A percentile compares a stretch with the other conserved stretches of the same genome.
These are phyloP conservation scores for Colletotrichum euphorbiae DNA, from an alignment of 2,329 filamentous ascomycete species.

Conservation along the genomic window DNA sequence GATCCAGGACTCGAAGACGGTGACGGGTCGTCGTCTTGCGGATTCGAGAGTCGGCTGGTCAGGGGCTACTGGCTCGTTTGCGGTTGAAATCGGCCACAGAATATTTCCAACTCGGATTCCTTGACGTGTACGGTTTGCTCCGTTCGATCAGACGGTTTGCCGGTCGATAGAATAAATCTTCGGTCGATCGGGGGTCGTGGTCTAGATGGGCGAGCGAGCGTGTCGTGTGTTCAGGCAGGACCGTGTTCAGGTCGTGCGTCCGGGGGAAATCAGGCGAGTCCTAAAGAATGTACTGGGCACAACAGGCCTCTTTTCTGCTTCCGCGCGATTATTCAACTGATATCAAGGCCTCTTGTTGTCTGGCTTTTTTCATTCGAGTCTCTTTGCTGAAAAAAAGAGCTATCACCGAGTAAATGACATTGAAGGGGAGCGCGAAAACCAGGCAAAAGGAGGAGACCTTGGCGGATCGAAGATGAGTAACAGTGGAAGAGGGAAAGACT, in stretches of 20 bases:
- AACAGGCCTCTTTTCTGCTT: conserved; percentile 8
- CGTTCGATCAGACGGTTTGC: conserved; percentile 15
- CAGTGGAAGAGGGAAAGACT: conserved; percentile 40
- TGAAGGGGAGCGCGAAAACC: conserved; percentile 30
- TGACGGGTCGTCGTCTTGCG: conserved; percentile 10
- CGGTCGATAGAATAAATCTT: conserved; percentile 13
- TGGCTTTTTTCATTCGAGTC: background rate
- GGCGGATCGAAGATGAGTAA: conserved; percentile 40
- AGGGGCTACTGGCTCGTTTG: conserved; percentile 9
- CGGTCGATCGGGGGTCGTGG: conserved; percentile 27
- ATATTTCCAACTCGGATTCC: conserved; percentile 10
- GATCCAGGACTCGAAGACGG: conserved; percentile 22
- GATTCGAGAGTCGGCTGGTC: conserved; percentile 2
- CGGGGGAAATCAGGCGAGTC: conserved; percentile 29
- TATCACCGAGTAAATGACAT: conserved; percentile 38
- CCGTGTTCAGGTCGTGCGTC: conserved; percentile 30
- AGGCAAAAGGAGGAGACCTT: conserved; percentile 36
- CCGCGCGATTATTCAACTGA: background rate
- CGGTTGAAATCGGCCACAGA: conserved; percentile 1
- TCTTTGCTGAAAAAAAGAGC: conserved; percentile 33
- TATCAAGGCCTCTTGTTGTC: background rate
- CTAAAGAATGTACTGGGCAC: conserved; percentile 37
- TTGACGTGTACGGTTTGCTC: background rate
- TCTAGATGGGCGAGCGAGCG: conserved; percentile 29
- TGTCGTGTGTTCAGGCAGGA: conserved; percentile 25